Base-by-base conservation (phyloP, 345 rosid genomes). In the Arabis hirsuta region DNA sequence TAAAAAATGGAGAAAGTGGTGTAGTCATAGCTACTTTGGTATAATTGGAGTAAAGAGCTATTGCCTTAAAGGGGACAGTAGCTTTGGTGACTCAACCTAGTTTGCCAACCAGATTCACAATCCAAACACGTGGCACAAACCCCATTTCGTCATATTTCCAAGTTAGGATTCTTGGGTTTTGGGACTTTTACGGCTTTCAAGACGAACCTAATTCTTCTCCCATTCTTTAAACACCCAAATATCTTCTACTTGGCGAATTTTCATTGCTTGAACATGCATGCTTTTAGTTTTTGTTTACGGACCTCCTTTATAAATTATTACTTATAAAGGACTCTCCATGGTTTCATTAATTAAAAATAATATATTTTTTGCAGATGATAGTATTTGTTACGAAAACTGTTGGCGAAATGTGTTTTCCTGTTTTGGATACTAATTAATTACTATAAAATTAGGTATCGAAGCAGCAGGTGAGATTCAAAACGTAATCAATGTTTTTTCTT, bases 81-180 rank as follows among this genome's bases (percentile, higher is more conserved):
- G 73, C 65, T 69, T 54, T 62, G 54, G 38, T 72, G 76, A 72
- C 13, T 62, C 69, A 62, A 62, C 39, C 69, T 43, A 26, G 69
- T 43, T 56, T 20, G 36, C 62, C 75, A 71, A 71, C 61, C 38
- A 71, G 36, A 72, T 62, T 61, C 62, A 29, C 62, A 53, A 43
- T 62, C 60, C 26, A 20, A 4, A 52, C 46, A 53, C 55, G 76
- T 62, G 76, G 39, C 38, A 44, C 38, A 54, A 22, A 62, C 44
- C 44, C 29, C 55, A 43, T 53, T 63, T 54, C 20, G 39, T 13
- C 55, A 6, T 56, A 62, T 72, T 62, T 11, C 69, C 62, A 72
- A 62, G 63, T 54, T 72, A 43, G 41, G 76, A 72, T 72, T 62
- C 69, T 72, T 44, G 76, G 55, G 3, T 43, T 31, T 22, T 32